Conservation (phyloP, 73 alveolate species). For the Paramecium octaurelia region DNA sequence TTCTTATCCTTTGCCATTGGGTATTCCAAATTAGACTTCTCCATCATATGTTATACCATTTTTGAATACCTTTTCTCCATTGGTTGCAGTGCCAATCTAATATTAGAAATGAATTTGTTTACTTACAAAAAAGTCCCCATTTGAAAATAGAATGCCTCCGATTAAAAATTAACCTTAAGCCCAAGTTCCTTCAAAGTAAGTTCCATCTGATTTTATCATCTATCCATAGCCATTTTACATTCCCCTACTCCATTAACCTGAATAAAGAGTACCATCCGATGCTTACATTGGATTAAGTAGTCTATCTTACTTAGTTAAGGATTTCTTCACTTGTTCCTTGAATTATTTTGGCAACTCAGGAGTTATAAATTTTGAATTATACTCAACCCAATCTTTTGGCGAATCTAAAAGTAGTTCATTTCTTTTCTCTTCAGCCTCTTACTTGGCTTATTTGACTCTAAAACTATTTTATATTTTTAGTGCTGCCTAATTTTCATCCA, state of each 20-base stretch:
- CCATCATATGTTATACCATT: slow-evolving; percentile 44
- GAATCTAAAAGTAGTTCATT: background rate
- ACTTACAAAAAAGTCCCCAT: slow-evolving; percentile 14
- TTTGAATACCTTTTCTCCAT: slow-evolving; percentile 58
- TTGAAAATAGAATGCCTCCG: slow-evolving; percentile 7
- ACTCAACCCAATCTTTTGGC: background rate
- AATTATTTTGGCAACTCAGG: background rate
- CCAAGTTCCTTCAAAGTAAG: background rate
- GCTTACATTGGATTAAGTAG: background rate
- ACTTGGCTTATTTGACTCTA: background rate
- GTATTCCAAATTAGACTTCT: background rate
- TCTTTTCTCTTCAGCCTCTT: background rate
- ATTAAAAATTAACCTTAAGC: background rate
- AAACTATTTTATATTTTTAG: background rate
- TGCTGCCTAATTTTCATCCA: background rate
- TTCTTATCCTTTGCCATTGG: background rate
- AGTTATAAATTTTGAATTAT: background rate
- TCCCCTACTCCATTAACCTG: slow-evolving; percentile 47
- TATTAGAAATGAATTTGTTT: background rate
- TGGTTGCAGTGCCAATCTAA: background rate
- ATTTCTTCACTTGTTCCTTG: background rate
- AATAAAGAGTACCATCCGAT: background rate
- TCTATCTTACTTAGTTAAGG: background rate
- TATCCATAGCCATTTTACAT: background rate
- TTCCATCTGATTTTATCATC: background rate